Evolutionary conservation across 805 yeast species (phyloP), one percentile per base, ranked within the genome.

Genomic region (Metschnikowia koreensis): DNA sequence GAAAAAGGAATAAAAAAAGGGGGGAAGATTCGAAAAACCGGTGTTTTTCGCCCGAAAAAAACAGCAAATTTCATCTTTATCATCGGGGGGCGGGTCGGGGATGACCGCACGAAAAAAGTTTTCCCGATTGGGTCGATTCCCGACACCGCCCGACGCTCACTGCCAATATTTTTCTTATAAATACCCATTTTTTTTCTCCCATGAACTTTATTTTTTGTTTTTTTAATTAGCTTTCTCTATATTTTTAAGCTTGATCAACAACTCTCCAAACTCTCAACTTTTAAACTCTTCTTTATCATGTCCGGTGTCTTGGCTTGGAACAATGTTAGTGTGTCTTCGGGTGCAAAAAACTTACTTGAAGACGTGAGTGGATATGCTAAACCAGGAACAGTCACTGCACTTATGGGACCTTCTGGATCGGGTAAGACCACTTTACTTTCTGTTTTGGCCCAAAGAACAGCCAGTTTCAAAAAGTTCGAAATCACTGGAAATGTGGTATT

Each of bases 361-460:
- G 27, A 48, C 31, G 54, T 53, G 17, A 50, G 51, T 31, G 54
- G 54, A 39, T 45, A 17, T 16, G 54, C 52, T 12, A 16, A 26
- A n/a, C 48, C 52, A 1, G 54, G 57, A 2, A 47, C 54, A 13
- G 49, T 90, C 29, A 76, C 89, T 65, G 96, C 96, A 5, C 86
- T 89, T 12, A 78, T 90, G 72, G 97, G 96, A 2, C 93, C 96
- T 0, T 85, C 92, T 0, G 96, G 96, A 0, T 82, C 90, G 3
- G 96, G 96, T 3, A 89, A 89, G 62, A 89, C 96, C 0, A 87
- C 96, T 0, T 64, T 89, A 46, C 70, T 89, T 17, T 89, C 89
- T 61, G 81, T 82, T 0, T 64, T 86, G 44, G 82, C 89, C 0
- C 77, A 81, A 41, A 66, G 86, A 54, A 71, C 76, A 15, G 68